phyloP scores from a whole-genome alignment of 805 yeast genomes.

The Saccharomycopsis schoenii region DNA sequence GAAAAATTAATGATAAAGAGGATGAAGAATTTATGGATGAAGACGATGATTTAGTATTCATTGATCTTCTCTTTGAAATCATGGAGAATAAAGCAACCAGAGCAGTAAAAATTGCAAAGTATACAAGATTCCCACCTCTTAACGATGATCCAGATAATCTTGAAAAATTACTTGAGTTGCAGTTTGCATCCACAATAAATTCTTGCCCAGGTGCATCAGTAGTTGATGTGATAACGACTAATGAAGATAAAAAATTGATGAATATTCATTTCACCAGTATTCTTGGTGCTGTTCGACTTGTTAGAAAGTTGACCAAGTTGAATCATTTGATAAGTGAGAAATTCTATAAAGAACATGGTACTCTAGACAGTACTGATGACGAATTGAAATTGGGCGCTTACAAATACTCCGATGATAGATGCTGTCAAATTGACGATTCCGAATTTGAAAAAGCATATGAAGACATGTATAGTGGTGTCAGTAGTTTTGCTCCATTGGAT shows the following conservation, averaged over 20 bases:
- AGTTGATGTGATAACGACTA: slow-evolving; percentile 17
- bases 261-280: slow-evolving; percentile 15
- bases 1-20: not conserved
- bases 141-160: slow-evolving; percentile 19
- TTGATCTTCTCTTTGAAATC: slow-evolving; percentile 11
- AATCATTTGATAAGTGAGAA: slow-evolving; percentile 3
- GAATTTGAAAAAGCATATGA: slow-evolving; percentile 15
- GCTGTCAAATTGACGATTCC: slow-evolving; percentile 17
- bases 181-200: slow-evolving; percentile 10
- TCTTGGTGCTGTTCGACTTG: slow-evolving; percentile 10
- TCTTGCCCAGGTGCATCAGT: not conserved
- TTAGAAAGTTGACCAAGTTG: slow-evolving; percentile 1
- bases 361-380: not conserved
- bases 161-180: slow-evolving; percentile 15
- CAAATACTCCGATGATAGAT: slow-evolving; percentile 15
- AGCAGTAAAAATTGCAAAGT: slow-evolving; percentile 12
- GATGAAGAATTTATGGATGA: slow-evolving; percentile 1
- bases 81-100: slow-evolving; percentile 15
- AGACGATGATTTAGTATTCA: not conserved
- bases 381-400: slow-evolving; percentile 3
- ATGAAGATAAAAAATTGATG: slow-evolving; percentile 16
- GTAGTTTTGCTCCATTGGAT: not conserved
- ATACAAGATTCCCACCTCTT: slow-evolving; percentile 9
- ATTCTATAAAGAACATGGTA: not conserved
- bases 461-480: slow-evolving; percentile 3